Base-by-base conservation (phyloP, 345 rosid genomes). In the Passiflora organensis region DNA sequence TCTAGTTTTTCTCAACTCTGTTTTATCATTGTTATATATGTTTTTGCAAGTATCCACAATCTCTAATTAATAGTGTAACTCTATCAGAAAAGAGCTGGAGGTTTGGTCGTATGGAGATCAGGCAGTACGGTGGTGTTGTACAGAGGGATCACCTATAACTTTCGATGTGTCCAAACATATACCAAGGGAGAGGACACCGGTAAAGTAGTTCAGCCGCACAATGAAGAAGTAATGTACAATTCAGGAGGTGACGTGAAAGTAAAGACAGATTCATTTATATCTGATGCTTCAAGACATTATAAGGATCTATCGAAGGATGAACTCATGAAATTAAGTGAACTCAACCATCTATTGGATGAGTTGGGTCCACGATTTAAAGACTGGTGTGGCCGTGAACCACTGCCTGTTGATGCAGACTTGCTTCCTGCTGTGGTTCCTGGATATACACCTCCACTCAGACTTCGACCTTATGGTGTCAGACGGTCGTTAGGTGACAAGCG, bases 71-170 rank as follows among this genome's bases (percentile, higher is more conserved):
- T 47, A 58, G 59, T 45, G 36, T 25, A 61, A 46, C 48, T 66
- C 19, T 52, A 41, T 64, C 89, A 91, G 98, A 75, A 66, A 61
- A 88, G 77, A 78, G 83, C 96, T 0, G 90, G 96, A 43, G 98
- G 98, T 34, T 69, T 91, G 71, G 80, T 91, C 55, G 85, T 87
- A 68, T 87, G 89, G 96, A 87, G 98, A 75, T 85, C 98, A 32
- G 98, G 98, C 45, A 80, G 95, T 71, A 85, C 91, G 5, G 69
- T 91, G n/a, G 98, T 83, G 22, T 64, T 87, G 56, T 91, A 77
- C 76, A 71, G 98, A 69, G 98, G 98, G 68, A 76, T 83, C 72
- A 44, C 75, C 47, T 91, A 91, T 69, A 77, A 78, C 62, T 78
- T 87, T 59, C 80, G 66, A 39, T 87, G 95, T 70, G 88, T 85